Percentiles rank a stretch among this genome's conserved stretches.
Conservation (phyloP, 129 eudicot species). For the Calendula officinalis region DNA sequence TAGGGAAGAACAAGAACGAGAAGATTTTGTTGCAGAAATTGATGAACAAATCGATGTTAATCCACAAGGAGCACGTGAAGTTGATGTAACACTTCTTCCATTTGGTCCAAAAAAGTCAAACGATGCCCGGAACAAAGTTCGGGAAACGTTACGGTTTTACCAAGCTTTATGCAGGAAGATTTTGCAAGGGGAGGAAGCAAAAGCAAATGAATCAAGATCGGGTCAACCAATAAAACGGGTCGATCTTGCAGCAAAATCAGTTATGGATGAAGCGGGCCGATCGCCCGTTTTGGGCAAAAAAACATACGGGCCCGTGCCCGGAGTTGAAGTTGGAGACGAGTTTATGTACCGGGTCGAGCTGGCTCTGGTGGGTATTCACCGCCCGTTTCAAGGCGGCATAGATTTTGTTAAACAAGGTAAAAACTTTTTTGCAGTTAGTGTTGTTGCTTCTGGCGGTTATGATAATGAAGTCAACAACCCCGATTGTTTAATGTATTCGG, state of each 20-base stretch:
- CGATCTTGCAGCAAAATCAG: conserved; percentile 54
- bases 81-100: conserved; percentile 56
- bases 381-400: conserved; percentile 71
- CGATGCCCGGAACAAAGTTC: conserved; percentile 62
- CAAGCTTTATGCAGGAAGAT: conserved; percentile 59
- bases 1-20: conserved; percentile 16
- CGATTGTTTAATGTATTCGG: conserved; percentile 69
- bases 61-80: conserved; percentile 17
- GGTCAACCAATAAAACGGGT: conserved; percentile 37
- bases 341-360: conserved; percentile 85
- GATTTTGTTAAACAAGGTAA: conserved; percentile 43
- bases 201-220: conserved; percentile 31
- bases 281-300: conserved; percentile 37
- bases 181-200: conserved; percentile 69
- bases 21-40: not conserved
- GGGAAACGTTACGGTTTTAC: conserved; percentile 53
- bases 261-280: conserved; percentile 40
- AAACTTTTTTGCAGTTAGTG: conserved; percentile 50
- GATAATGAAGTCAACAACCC: conserved; percentile 61
- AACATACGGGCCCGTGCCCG: conserved; percentile 63
- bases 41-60: conserved; percentile 29
- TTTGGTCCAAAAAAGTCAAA: conserved; percentile 49
- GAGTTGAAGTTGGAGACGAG: conserved; percentile 88
- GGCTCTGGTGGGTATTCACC: conserved; percentile 76
- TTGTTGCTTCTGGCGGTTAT: conserved; percentile 90